Percentiles rank a stretch among this genome's conserved stretches.
Evolutionary conservation across 1,284 basidiomycete genomes (phyloP).

Genomic region (Boletus smithii): DNA sequence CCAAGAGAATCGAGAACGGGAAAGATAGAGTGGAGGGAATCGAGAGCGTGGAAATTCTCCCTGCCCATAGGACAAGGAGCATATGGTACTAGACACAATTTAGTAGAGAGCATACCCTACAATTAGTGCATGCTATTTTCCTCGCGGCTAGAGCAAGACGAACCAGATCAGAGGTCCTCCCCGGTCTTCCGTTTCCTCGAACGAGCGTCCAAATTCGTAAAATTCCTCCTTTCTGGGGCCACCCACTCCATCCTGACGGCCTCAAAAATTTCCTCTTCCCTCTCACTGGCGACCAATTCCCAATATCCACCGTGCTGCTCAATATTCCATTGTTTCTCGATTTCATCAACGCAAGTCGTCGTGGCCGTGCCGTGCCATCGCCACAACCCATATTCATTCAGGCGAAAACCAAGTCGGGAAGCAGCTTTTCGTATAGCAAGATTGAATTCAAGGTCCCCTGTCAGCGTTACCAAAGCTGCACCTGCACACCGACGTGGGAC

Average conservation of each 20-base stretch:
- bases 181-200: conserved; percentile 6
- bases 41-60: conserved; percentile 55
- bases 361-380: conserved; percentile 35
- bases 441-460: conserved; percentile 50
- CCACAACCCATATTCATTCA: conserved; percentile 62
- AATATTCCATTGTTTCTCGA: conserved; percentile 5
- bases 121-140: conserved; percentile 10
- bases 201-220: conserved; percentile 14
- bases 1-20: conserved; percentile 67
- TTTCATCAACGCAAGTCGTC: neutral
- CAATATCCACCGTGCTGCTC: conserved; percentile 21
- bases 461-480: conserved; percentile 47
- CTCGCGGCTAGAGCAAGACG: neutral
- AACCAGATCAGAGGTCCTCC: conserved; percentile 9
- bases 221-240: conserved; percentile 28
- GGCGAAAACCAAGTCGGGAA: conserved; percentile 39
- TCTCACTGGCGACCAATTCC: conserved; percentile 23
- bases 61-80: conserved; percentile 74
- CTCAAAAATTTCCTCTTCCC: conserved; percentile 26
- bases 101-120: conserved; percentile 9
- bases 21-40: conserved; percentile 55
- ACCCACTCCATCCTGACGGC: conserved; percentile 30
- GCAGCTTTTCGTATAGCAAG: conserved; percentile 42
- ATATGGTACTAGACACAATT: conserved; percentile 66
- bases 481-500: conserved; percentile 47